Conservation (phyloP, 1,139 yeast genomes). For the Tardiomyces depauwii region DNA sequence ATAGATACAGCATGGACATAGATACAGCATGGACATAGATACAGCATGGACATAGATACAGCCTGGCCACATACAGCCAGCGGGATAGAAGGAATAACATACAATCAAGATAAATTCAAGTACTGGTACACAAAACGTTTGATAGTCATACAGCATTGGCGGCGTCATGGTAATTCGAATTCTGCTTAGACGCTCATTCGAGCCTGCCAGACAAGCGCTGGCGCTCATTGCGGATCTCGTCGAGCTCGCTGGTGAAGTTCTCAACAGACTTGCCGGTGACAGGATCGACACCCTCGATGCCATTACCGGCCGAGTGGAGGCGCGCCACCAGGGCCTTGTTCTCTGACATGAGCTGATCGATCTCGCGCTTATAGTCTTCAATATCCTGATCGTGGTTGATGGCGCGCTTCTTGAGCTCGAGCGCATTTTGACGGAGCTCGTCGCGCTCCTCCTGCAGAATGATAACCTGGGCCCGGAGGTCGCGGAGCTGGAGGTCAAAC, state of each 20-base stretch:
- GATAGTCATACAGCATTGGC: not conserved
- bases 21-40: too few species aligned
- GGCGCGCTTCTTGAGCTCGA: constrained; percentile 25
- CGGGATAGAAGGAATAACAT: not conserved
- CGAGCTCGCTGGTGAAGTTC: constrained; percentile 14
- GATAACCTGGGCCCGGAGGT: constrained; percentile 73
- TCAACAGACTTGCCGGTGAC: constrained; percentile 17
- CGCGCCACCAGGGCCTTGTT: constrained; percentile 3
- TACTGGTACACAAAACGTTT: not conserved
- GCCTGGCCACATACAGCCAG: too few species aligned
- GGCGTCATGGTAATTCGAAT: not conserved
- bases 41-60: too few species aligned
- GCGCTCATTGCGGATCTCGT: constrained; percentile 14
- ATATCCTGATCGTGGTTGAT: constrained; percentile 15
- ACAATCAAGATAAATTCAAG: not conserved
- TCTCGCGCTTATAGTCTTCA: constrained; percentile 15
- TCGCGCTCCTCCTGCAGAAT: constrained; percentile 79
- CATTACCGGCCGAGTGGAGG: not conserved
- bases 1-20: too few species aligned
- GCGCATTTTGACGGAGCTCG: constrained; percentile 44
- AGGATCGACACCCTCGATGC: constrained; percentile 8
- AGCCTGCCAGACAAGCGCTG: constrained; percentile 11
- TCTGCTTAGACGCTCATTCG: constrained; percentile 1
- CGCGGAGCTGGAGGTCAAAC: constrained; percentile 69
- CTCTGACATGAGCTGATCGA: constrained; percentile 10